Evolutionary conservation across 2,329 filamentous ascomycete genomes (phyloP), one percentile per base, ranked within the genome.

Genomic region (Ceratocystis papillata): DNA sequence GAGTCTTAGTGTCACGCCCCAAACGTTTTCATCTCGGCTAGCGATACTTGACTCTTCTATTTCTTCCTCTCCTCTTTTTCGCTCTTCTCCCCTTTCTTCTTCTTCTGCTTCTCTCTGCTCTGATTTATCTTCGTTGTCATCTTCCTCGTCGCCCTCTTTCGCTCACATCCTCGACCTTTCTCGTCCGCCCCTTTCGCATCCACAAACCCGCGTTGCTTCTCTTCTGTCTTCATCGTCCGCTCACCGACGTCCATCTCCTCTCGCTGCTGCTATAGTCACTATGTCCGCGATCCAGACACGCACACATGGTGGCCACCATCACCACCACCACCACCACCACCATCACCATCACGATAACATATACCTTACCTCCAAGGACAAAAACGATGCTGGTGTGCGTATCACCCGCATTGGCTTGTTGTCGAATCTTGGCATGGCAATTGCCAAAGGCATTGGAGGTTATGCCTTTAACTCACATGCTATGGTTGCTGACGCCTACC

Each of bases 381-480:
- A 89, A 76, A 87, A 83, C 73, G 84, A 80, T 71, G 88, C 87
- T 66, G 82, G 84, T 0, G 86, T 88, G 63, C 72, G 82, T 20
- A 76, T 89, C 64, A 81, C 77, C 59, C 84, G 83, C 0, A 79
- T 85, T 69, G 80, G 80, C 1, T 72, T 78, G 33, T 72, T 97
- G 71, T 90, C 92, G 71, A 99, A 99, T 75, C 80, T 97, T 64
- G 87, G 86, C 73, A 97, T 99, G 92, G 94, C 93, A 62, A 80
- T 97, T 71, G 89, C 86, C 70, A 99, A 99, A 76, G 94, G 93
- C 53, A 80, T 92, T 33, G 94, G 94, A 67, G 94, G 94, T 71
- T 96, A 94, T 78, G 79, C 87, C 70, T 97, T 99, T 80, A 92
- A 96, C 76, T 96, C 92, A 57, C 91, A 96, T 77, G 87, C 90